Conservation (phyloP, 805 yeast genomes). For the Lipomyces yamadae region DNA sequence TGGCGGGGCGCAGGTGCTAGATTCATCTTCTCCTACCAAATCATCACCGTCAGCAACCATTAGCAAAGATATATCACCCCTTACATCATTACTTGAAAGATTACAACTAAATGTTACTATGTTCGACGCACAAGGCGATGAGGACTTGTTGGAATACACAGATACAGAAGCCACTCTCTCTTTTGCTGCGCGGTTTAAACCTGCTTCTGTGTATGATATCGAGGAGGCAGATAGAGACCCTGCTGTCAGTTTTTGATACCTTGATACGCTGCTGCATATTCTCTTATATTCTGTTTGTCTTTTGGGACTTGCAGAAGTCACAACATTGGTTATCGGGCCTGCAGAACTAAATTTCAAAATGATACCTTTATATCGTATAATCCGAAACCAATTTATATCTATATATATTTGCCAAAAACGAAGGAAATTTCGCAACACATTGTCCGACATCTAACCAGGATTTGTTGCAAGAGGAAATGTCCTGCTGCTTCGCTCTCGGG, state of each 20-base stretch:
- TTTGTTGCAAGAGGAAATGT: too few species aligned
- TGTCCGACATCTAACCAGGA: background rate
- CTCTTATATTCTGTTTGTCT: background rate
- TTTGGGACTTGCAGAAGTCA: background rate
- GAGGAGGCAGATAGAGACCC: background rate
- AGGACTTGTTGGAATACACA: background rate
- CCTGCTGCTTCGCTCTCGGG: too few species aligned
- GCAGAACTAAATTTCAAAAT: background rate
- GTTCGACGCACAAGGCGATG: background rate
- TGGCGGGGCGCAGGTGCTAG: background rate
- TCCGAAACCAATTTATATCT: background rate
- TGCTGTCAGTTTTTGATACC: background rate
- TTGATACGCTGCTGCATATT: background rate
- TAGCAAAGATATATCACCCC: background rate
- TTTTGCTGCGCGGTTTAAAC: background rate
- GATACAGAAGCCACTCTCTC: background rate
- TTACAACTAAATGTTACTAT: background rate
- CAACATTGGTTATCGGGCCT: background rate
- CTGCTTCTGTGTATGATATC: background rate
- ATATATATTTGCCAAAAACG: background rate
- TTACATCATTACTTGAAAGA: background rate
- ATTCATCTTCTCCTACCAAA: background rate
- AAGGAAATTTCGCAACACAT: background rate
- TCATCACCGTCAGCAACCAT: background rate
- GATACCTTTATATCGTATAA: background rate